Evolutionary conservation across 331 rosid genomes (phyloP).

Genomic region (Acacia pycnantha): DNA sequence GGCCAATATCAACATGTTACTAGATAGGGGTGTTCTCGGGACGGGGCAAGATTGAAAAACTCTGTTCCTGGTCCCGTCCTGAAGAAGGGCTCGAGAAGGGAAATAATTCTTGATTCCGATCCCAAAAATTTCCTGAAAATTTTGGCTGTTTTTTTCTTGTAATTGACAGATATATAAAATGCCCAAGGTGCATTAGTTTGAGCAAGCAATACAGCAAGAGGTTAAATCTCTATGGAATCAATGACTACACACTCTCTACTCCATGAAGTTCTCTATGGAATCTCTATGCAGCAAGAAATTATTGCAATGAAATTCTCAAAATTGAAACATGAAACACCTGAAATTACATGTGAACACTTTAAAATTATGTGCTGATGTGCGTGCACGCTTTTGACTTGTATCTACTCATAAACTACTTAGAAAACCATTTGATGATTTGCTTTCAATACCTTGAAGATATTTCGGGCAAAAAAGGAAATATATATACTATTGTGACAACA

Average conservation of each 20-base stretch:
- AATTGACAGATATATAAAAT: constrained; percentile 73
- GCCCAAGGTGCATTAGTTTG: constrained; percentile 90
- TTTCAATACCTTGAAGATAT: neutral
- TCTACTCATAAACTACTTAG: neutral
- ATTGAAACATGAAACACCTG: neutral
- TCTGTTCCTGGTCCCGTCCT: rapidly evolving
- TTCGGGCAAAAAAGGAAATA: neutral
- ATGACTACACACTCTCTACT: no score
- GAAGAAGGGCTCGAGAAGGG: no score
- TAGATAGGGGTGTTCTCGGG: no score
- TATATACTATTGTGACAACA: neutral
- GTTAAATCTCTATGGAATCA: constrained; percentile 60
- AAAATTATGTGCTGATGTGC: neutral
- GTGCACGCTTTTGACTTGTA: neutral
- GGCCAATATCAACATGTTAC: no score
- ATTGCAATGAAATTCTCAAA: neutral
- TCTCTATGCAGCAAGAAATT: neutral
- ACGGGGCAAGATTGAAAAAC: no score
- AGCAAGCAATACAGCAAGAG: constrained; percentile 80
- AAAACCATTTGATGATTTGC: neutral
- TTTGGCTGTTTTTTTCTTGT: no score
- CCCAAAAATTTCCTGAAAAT: no score
- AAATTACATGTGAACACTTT: neutral
- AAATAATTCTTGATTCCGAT: no score
- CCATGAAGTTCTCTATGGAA: no score